Evolutionary conservation across 1,139 yeast species (phyloP), one percentile per base, ranked within the genome.

Genomic region (Kodamaea arcana): DNA sequence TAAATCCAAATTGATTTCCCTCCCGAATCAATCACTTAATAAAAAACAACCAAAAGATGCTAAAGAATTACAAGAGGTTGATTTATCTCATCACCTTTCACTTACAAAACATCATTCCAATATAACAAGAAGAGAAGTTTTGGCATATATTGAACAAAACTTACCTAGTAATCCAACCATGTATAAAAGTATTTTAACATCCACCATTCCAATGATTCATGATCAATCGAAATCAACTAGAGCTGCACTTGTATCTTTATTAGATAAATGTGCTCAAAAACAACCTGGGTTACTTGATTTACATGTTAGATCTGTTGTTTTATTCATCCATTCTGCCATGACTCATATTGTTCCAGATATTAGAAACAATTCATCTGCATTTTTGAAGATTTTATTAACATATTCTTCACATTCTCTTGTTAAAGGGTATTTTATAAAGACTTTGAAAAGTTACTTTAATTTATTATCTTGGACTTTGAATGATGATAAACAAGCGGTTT

Each of bases 321-420:
- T 92, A 22, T 90, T 84, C 53, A 70, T 90, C n/a, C 84, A 84
- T 49, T 82, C 94, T 35, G 94, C 96, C 11, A 92, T 92, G 97
- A 85, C 97, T 13, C 97, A 92, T 53, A 83, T 92, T 30, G 75
- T 73, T 25, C 81, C 90, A 1, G 79, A 78, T 7, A 78, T 88
- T 26, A 73, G 94, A 31, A 75, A 76, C 34, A 83, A 81, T 44
- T 77, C 94, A 4, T 75, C 92, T 0, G 72, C 70, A 39, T 82
- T 80, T 45, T 60, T 88, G 24, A 65, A 65, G 24, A 64, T 80
- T 4, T 52, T 86, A 34, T 55, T 86, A 15, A 67, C 67, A 27
- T 43, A 63, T 32, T 60, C 69, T 16, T 72, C 68, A 15, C 70
- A 66, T 20, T 61, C 79, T 2, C 56, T 81, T n/a, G 72, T 78